Evolutionary conservation across 2,329 filamentous ascomycete genomes (phyloP).

Genomic region (Aspergillus thermomutatus): DNA sequence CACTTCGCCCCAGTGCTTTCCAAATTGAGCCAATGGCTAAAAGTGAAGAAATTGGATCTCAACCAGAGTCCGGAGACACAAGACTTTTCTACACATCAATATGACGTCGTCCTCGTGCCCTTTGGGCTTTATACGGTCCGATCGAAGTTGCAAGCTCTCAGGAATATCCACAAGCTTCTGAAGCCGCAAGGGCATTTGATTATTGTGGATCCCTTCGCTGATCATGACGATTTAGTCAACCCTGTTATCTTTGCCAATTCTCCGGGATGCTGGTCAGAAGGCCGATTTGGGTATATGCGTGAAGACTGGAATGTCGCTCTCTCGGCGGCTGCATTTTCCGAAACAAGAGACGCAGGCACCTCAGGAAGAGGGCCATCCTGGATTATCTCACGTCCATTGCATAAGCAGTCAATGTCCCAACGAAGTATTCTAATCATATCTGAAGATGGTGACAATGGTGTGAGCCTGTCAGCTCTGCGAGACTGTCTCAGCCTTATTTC

Average conservation of each 20-base stretch:
- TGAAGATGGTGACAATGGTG: not conserved
- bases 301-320: not conserved
- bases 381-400: slow-evolving; percentile 1
- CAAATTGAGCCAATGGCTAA: slow-evolving; percentile 8
- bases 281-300: not conserved
- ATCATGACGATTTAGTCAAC: slow-evolving; percentile 4
- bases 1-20: not conserved
- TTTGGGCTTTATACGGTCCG: slow-evolving; percentile 13
- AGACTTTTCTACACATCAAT: slow-evolving; percentile 2
- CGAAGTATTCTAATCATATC: slow-evolving; percentile 11
- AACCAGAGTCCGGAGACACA: slow-evolving; percentile 2
- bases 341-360: not conserved
- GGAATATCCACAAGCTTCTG: slow-evolving; percentile 14
- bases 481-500: not conserved
- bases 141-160: slow-evolving; percentile 5
- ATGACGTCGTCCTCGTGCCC: slow-evolving; percentile 17
- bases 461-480: not conserved
- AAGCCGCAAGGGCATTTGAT: slow-evolving; percentile 17
- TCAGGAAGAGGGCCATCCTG: not conserved
- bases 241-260: slow-evolving; percentile 8
- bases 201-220: slow-evolving; percentile 7
- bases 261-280: slow-evolving; percentile 2
- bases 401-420: not conserved
- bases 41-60: slow-evolving; percentile 10
- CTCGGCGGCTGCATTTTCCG: not conserved